A percentile compares a stretch with the other conserved stretches of the same genome.
phyloP scores from a whole-genome alignment of 2,329 filamentous ascomycete genomes.

The Harringtonia aguacate region DNA sequence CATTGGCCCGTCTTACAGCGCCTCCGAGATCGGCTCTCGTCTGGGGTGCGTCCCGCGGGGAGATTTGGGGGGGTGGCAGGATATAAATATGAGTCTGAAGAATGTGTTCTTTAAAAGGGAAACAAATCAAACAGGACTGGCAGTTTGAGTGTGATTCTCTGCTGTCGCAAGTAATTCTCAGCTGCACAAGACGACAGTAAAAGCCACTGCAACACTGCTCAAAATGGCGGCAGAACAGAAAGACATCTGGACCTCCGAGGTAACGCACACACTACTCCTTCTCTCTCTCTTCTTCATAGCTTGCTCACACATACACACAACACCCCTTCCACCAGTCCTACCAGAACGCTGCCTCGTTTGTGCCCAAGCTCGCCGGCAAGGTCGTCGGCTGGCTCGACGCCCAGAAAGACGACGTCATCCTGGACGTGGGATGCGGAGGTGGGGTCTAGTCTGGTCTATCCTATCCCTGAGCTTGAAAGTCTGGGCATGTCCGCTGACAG shows the following conservation, averaged over 20 bases:
- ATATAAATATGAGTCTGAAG: no score
- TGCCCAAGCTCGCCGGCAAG: slow-evolving; percentile 49
- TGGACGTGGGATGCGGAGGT: slow-evolving; percentile 57
- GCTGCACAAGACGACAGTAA: no score
- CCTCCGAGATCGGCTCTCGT: background rate
- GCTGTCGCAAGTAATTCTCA: no score
- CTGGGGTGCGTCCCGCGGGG: no score
- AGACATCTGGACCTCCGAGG: slow-evolving; percentile 31
- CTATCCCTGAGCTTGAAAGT: background rate
- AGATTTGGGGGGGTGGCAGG: no score
- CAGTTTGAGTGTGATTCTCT: no score
- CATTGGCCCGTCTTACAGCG: background rate
- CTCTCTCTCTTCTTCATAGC: background rate
- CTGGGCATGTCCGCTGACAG: background rate
- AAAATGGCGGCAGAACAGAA: slow-evolving; percentile 13
- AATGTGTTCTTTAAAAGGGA: no score
- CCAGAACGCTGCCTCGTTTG: slow-evolving; percentile 50
- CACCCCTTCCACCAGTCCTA: slow-evolving; percentile 39
- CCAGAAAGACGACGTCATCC: slow-evolving; percentile 43
- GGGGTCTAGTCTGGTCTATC: slow-evolving; percentile 11
- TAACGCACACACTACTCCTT: slow-evolving; percentile 5
- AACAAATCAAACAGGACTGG: no score
- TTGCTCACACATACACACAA: background rate
- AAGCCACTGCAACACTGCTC: background rate
- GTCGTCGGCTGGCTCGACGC: slow-evolving; percentile 48